Evolutionary conservation across 306 rosid genomes (phyloP).

Genomic region (Fagus crenata): DNA sequence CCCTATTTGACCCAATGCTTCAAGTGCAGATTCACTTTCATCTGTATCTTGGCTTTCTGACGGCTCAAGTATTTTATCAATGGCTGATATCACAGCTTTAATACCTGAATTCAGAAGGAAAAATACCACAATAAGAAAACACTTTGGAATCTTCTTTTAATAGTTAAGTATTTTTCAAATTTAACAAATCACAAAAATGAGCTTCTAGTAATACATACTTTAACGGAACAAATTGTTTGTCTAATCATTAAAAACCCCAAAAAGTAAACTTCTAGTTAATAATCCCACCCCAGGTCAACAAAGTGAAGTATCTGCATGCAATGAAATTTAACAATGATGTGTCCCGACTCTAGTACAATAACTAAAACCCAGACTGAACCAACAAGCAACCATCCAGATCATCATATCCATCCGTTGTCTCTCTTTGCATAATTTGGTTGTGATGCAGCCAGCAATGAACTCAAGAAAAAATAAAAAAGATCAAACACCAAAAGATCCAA

Average conservation of each 20-base stretch:
- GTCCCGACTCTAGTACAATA: no score
- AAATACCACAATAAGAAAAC: conserved; percentile 14
- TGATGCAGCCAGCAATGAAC: no score
- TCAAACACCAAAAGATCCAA: no score
- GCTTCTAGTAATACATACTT: not conserved
- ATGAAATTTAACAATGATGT: not conserved
- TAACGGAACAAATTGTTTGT: not conserved
- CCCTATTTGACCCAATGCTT: conserved; percentile 91
- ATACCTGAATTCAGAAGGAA: conserved; percentile 53
- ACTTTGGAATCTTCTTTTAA: conserved; percentile 1
- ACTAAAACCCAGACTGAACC: no score
- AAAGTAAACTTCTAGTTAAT: not conserved
- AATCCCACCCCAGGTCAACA: not conserved
- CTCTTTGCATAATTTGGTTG: no score
- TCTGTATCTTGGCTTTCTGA: conserved; percentile 59
- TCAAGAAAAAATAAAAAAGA: no score
- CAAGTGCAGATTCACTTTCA: conserved; percentile 82
- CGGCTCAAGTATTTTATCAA: conserved; percentile 60
- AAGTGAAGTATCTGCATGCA: not conserved
- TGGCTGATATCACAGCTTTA: conserved; percentile 56
- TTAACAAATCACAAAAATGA: not conserved
- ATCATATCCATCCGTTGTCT: no score
- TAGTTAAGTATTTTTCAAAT: not conserved
- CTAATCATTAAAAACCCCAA: not conserved
- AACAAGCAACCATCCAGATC: no score